phyloP scores from a whole-genome alignment of 352 stramenopile species.

The Elongisporangium undulatum region DNA sequence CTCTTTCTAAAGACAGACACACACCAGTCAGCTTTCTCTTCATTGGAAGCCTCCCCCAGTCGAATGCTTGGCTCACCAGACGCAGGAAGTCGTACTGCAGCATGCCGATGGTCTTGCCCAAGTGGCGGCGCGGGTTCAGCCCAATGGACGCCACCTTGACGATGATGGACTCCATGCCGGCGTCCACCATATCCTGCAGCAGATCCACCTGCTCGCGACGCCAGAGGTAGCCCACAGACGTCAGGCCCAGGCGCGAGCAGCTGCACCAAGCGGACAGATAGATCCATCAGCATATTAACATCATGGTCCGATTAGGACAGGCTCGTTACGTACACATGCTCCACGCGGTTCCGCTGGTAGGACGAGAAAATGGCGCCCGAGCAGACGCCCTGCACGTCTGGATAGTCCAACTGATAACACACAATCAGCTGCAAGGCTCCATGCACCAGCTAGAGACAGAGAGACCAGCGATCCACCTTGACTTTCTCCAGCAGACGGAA shows the following conservation, averaged over 20 bases:
- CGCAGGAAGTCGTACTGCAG: slow-evolving; percentile 88
- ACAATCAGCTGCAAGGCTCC: neutral
- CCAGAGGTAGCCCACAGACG: slow-evolving; percentile 96
- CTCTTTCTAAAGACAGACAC: slow-evolving; percentile 58
- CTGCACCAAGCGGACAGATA: slow-evolving; percentile 20
- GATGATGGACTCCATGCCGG: slow-evolving; percentile 93
- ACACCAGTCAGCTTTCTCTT: slow-evolving; percentile 1
- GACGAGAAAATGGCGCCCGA: slow-evolving; percentile 98
- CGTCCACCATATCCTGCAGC: slow-evolving; percentile 94
- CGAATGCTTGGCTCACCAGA: slow-evolving; percentile 35
- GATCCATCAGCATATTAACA: neutral
- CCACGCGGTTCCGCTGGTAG: slow-evolving; percentile 98
- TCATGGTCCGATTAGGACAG: slow-evolving; percentile 7
- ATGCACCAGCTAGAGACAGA: neutral
- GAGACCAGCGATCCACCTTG: slow-evolving; percentile 32
- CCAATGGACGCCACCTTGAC: slow-evolving; percentile 95
- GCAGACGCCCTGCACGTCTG: slow-evolving; percentile 91
- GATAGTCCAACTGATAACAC: slow-evolving; percentile 42
- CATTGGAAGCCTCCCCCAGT: slow-evolving; percentile 1
- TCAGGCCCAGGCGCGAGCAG: slow-evolving; percentile 92
- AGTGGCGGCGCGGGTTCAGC: slow-evolving; percentile 80
- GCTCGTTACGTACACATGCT: slow-evolving; percentile 83
- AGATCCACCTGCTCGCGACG: slow-evolving; percentile 88
- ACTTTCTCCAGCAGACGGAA: slow-evolving; percentile 90
- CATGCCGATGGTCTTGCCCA: slow-evolving; percentile 81